A percentile compares a stretch with the other conserved stretches of the same genome.
Conservation (phyloP, 352 stramenopile species). For the Heterotrichella gracilis region DNA sequence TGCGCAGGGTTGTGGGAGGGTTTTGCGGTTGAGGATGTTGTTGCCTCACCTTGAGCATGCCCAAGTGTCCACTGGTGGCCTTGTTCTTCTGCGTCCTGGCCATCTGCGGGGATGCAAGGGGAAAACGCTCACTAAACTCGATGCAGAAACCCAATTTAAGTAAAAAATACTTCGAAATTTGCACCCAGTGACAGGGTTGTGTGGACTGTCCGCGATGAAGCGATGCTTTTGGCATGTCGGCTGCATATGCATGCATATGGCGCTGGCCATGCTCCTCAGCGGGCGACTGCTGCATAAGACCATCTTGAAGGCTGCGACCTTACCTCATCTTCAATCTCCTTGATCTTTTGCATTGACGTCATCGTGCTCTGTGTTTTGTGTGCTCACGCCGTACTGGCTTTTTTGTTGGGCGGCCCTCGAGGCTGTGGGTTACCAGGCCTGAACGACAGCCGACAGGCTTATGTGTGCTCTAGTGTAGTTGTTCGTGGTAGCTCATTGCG, state of each 20-base stretch:
- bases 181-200: neutral
- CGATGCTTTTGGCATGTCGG: neutral
- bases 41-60: constrained; percentile 81
- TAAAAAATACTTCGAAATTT: neutral
- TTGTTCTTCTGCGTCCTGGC: constrained; percentile 96
- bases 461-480: no score
- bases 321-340: constrained; percentile 32
- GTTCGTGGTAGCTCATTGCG: no score
- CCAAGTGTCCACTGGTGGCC: constrained; percentile 90
- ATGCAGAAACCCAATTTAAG: no score
- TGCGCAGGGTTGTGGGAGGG: no score
- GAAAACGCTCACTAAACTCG: neutral
- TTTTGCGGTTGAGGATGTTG: no score
- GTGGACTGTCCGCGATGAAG: neutral
- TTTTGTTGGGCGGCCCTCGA: no score
- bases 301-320: neutral
- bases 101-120: constrained; percentile 33
- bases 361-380: no score
- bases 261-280: neutral
- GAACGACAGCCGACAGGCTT: no score
- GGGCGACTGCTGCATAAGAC: no score
- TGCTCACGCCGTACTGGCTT: no score
- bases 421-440: no score
- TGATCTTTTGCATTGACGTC: constrained; percentile 34
- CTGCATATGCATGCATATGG: neutral